Evolutionary conservation across 352 stramenopile genomes (phyloP), one percentile per base, ranked within the genome.

Genomic region (Pythium aristosporum): DNA sequence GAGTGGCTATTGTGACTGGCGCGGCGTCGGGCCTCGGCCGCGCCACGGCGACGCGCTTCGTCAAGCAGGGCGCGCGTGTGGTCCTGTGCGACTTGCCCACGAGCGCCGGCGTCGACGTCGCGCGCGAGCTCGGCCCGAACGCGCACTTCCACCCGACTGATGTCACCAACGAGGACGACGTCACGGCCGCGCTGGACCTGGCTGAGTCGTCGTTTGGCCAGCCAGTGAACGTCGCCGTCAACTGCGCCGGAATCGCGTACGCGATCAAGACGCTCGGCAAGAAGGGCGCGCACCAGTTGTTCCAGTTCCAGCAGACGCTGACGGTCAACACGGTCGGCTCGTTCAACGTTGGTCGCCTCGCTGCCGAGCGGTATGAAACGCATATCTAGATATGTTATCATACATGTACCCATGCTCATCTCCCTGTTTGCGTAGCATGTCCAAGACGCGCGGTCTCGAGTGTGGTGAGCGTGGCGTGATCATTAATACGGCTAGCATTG

Each of bases 401-500:
- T 49, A 32, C 51, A 5, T 34, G 18, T 2, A 34, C 37, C 46
- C 7, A 32, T 37, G 12, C 42, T 46, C 34, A 64, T 21, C 30
- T 28, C 16, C 57, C 7, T 54, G n/a, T 68, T 13, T 55, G 13
- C 5, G 16, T 67, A 97, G 88, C 57, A 98, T 98, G 91, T 67
- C 88, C 42, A 95, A 96, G 63, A 85, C 68, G 15, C 60, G 70
- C 54, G 72, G 78, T 7, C 73, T 87, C 52, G 57, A 76, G 64
- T 85, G 95, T 61, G 94, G 92, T 10, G 82, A 98, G 56, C 83
- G 96, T 28, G 97, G 97, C 18, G 89, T 98, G 51, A 99, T 99
- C 63, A 98, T 99, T 67, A 99, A 99, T 79, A 99, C 97, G 12
- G 96, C 97, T 13, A 98, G 89, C 69, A 98, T 99, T 54, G 97